Base-by-base conservation (phyloP, 495 filamentous ascomycete genomes). In the Glonium stellatum region DNA sequence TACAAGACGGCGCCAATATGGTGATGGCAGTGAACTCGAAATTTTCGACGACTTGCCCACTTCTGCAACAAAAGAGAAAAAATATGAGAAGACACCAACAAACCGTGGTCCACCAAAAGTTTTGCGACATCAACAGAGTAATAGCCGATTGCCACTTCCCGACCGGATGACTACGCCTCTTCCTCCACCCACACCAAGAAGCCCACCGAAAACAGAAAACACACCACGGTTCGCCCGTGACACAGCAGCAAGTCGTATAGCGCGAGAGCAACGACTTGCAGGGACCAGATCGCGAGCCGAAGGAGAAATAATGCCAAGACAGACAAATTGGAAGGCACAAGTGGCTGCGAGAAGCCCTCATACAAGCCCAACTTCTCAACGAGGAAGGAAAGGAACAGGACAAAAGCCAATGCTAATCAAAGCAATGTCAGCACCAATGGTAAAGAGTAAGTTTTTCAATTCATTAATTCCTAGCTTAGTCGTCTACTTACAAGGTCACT, bases 21-120 rank as follows among this genome's bases (percentile, higher is more conserved):
- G 93, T 4, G 90, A 96, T 73, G 93, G 93, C 21, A 88, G 82
- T 41, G 93, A 98, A 71, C 75, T 98, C 31, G 92, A 97, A 59
- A 82, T 80, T 12, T 97, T 98, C 70, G 93, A 97, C 66, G 93
- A 98, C 74, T 76, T 98, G 52, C 95, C 95, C 12, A 97, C 90
- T 0, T 96, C 90, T 27, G 85, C 79, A 4, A 81, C 86, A 44
- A 82, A 84, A 18, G 93, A 98, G 70, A 87, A 82, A 55, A 87
- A 82, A 68, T 98, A 84, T 64, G 76, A 90, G 54, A 92, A 91
- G 70, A 84, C 87, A 65, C 92, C 93, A 5, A 39, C 86, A 50
- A 83, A 79, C 48, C 81, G 82, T 66, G 87, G 87, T 21, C 83
- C 83, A 35, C 88, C 86, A 41, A 82, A 83, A 61, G 80, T 82